Percentiles rank a stretch among this genome's conserved stretches.
Evolutionary conservation across 2,329 filamentous ascomycete genomes (phyloP).

Genomic region (Apiospora hydei): DNA sequence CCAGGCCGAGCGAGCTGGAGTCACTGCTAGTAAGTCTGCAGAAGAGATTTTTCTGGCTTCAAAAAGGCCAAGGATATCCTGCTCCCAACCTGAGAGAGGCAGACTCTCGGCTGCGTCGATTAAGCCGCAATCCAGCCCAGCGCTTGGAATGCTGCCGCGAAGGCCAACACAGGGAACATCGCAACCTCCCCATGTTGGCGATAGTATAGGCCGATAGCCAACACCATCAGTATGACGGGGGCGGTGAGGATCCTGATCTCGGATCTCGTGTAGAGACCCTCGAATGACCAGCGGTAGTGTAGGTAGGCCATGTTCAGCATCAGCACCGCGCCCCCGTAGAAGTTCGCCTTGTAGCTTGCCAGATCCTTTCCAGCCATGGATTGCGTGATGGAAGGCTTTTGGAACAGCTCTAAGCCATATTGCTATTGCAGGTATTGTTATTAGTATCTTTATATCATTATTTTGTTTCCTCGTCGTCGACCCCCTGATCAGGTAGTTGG

Average conservation of each 20-base stretch:
- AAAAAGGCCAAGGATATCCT: no score
- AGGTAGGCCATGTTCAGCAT: neutral
- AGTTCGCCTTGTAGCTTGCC: neutral
- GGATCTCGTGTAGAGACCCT: neutral
- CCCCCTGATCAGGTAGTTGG: neutral
- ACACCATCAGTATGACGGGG: neutral
- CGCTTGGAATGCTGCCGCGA: neutral
- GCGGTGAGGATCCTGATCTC: neutral
- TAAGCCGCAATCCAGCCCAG: neutral
- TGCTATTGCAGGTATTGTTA: neutral
- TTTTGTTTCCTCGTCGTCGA: neutral
- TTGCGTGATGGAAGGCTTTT: neutral
- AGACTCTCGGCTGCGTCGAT: neutral
- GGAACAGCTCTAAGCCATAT: neutral
- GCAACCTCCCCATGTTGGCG: neutral
- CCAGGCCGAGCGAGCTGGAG: neutral
- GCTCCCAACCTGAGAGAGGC: neutral
- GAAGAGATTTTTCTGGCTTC: neutral
- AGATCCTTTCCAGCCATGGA: neutral
- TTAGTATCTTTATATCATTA: neutral
- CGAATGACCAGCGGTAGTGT: neutral
- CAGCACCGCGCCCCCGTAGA: neutral
- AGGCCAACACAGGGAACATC: neutral
- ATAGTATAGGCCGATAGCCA: neutral
- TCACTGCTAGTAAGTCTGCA: neutral